phyloP scores from a whole-genome alignment of 1,284 basidiomycete species.

The Tylopilus orsonianus region DNA sequence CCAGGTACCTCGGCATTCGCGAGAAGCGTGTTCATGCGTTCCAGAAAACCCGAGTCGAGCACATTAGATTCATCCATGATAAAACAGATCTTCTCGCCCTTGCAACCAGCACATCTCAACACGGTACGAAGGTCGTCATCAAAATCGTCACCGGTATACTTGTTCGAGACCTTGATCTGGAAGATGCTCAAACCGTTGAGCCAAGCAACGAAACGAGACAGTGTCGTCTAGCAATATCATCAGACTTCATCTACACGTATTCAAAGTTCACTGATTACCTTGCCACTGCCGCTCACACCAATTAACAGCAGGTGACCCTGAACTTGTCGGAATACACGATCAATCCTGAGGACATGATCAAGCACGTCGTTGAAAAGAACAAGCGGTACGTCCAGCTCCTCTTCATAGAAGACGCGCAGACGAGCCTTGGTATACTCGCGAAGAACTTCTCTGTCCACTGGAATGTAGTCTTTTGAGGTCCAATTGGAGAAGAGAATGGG shows the following conservation, averaged over 20 bases:
- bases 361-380: constrained; percentile 99
- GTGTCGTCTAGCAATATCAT: constrained; percentile 70
- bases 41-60: constrained; percentile 96
- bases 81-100: constrained; percentile 99
- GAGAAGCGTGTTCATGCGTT: constrained; percentile 98
- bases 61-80: constrained; percentile 99
- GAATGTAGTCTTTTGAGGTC: constrained; percentile 97
- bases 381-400: constrained; percentile 97
- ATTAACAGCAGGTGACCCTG: constrained; percentile 97
- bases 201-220: constrained; percentile 99
- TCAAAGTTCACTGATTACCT: constrained; percentile 53
- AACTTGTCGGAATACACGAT: constrained; percentile 98
- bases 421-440: constrained; percentile 97
- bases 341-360: constrained; percentile 95
- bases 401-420: constrained; percentile 93
- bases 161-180: constrained; percentile 98
- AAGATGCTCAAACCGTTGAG: constrained; percentile 99
- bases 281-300: constrained; percentile 96
- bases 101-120: constrained; percentile 92
- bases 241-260: constrained; percentile 4
- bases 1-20: constrained; percentile 99
- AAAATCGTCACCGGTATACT: constrained; percentile 97
- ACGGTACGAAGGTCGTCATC: constrained; percentile 96
- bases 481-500: constrained; percentile 99
- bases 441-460: constrained; percentile 90